Base-by-base conservation (phyloP, 1,284 basidiomycete genomes). In the Thecaphora thlaspeos region DNA sequence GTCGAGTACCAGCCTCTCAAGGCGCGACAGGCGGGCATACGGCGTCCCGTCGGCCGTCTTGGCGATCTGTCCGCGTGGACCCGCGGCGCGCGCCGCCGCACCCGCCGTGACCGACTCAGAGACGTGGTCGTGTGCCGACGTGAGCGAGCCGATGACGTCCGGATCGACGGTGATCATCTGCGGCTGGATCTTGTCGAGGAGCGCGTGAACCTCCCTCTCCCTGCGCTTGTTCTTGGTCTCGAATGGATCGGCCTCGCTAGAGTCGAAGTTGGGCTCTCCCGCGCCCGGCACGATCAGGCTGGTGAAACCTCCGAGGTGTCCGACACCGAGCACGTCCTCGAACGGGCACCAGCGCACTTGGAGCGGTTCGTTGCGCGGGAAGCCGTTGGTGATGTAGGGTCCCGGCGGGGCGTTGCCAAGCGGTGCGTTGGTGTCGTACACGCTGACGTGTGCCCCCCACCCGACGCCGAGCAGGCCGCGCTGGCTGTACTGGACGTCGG, bases 221-320 rank as follows among this genome's bases (percentile, higher is more conserved):
- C 90, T 82, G 51, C 91, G 80, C 17, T 88, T 83, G 55, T 85
- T 87, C 79, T 85, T 87, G 68, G 87, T 86, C 79, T 98, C 93
- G 81, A 88, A 97, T 3, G 94, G 91, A 84, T 98, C 93, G 0
- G 90, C 88, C 80, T 98, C 94, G 21, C 83, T 80, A 53, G 88
- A 89, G 79, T 98, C 94, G 76, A 93, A 96, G 82, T 95, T 92
- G 41, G 92, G 86, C 78, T 98, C 93, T 38, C 94, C 94, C 4
- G 87, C 81, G 15, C 94, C 94, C 0, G 94, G 94, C 0, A 98
- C 87, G 48, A 98, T 82, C 41, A 97, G 83, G 43, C 84, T 88
- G 2, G 89, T 89, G 23, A 97, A 82, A 0, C 94, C 94, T 0
- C 81, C 80, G 2, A 65, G 82, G 67, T 84, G 83, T 80, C 82